Evolutionary conservation across 2,329 filamentous ascomycete genomes (phyloP).

Genomic region (Ophiostoma sp.): DNA sequence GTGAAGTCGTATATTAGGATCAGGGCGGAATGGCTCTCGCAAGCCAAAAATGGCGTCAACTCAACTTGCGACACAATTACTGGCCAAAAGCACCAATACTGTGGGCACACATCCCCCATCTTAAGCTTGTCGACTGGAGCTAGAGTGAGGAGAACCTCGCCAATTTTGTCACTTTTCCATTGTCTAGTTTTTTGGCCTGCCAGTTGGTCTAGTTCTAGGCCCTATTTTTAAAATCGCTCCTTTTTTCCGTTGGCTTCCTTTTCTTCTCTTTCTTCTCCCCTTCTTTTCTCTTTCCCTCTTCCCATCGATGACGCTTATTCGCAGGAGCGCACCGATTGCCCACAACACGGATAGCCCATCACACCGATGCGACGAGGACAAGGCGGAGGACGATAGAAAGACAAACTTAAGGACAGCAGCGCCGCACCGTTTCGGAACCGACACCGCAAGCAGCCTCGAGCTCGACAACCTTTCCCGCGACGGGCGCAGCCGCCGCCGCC

Average conservation of each 20-base stretch:
- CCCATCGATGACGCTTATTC: slow-evolving; percentile 17
- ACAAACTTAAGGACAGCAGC: background rate
- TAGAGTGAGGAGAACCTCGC: slow-evolving; percentile 12
- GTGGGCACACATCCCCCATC: slow-evolving; percentile 14
- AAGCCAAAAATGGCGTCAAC: slow-evolving; percentile 6
- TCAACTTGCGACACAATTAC: background rate
- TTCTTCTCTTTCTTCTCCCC: background rate
- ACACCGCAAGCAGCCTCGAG: slow-evolving; percentile 10
- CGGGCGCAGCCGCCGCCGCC: background rate
- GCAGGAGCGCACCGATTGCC: slow-evolving; percentile 5
- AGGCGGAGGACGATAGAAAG: background rate
- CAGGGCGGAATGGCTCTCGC: background rate
- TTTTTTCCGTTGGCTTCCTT: background rate
- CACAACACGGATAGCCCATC: background rate
- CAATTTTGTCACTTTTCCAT: background rate
- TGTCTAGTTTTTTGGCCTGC: background rate
- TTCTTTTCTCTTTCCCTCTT: background rate
- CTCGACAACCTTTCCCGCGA: slow-evolving; percentile 13
- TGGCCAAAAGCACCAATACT: background rate
- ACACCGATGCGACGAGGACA: background rate
- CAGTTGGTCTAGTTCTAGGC: background rate
- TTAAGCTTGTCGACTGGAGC: background rate
- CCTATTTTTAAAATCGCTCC: background rate
- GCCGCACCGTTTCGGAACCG: background rate
- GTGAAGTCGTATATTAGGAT: background rate